These are phyloP conservation scores for Diutina ranongensis DNA, from an alignment of 1,139 yeast genomes.

Conservation along the genomic window DNA sequence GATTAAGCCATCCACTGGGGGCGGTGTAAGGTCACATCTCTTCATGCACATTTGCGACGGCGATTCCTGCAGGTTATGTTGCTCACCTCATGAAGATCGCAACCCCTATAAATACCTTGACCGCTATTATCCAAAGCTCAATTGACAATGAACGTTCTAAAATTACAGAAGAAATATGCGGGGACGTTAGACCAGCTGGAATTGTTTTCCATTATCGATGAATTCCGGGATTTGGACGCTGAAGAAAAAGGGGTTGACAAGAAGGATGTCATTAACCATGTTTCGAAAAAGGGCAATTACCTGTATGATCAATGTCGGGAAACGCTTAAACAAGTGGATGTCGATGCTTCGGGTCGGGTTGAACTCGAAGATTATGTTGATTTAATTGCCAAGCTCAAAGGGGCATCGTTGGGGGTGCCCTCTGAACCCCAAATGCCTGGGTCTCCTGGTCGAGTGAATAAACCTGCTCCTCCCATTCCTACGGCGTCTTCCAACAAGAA, in stretches of 20 bases:
- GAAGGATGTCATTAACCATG: conserved; percentile 76
- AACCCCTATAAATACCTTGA: not conserved
- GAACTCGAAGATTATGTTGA: conserved; percentile 95
- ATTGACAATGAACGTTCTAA: conserved; percentile 36
- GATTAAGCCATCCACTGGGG: too few species aligned
- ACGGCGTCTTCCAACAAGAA: conserved; percentile 39
- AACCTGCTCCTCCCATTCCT: conserved; percentile 15
- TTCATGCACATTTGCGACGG: not conserved
- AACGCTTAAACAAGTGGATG: conserved; percentile 78
- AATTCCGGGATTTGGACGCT: conserved; percentile 61
- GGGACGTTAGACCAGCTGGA: conserved; percentile 67
- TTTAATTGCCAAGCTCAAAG: conserved; percentile 61
- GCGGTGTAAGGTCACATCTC: not conserved
- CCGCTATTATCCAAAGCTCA: not conserved
- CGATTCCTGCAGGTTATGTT: not conserved
- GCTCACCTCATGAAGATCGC: not conserved
- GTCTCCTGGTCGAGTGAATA: conserved; percentile 8
- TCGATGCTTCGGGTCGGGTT: conserved; percentile 94
- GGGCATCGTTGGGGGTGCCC: conserved; percentile 11
- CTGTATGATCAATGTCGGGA: conserved; percentile 90
- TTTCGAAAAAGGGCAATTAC: conserved; percentile 68
- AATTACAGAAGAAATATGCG: conserved; percentile 73
- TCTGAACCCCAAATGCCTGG: conserved; percentile 7
- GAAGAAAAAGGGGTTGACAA: conserved; percentile 96
- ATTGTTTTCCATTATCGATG: conserved; percentile 73